Evolutionary conservation across 495 filamentous ascomycete genomes (phyloP), one percentile per base, ranked within the genome.

Genomic region (Penicillium manginii): DNA sequence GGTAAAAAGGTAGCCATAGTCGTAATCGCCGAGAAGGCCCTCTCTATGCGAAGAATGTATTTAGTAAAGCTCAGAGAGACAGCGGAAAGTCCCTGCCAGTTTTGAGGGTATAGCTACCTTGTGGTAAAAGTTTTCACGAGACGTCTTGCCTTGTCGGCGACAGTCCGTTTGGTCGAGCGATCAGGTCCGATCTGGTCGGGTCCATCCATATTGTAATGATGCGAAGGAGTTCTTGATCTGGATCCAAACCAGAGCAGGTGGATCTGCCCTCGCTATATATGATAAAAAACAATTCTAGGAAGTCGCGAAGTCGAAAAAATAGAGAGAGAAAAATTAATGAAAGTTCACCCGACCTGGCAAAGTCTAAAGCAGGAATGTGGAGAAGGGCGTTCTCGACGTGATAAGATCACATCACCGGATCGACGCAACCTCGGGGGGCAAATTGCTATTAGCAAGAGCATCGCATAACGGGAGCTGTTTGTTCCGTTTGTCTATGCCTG

Each of bases 21-120:
- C 91, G 69, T 96, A 97, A 61, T 86, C 79, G 32, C 92, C 92
- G 58, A 97, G 69, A 29, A 96, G 79, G 9, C 92, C 92, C 1
- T 92, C 85, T 53, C 79, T 86, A 19, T 43, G 21, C 11, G 26
- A 49, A 12, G n/a, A n/a, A n/a, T 14, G n/a, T 19, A 78, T 79
- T 60, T 59, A 81, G 53, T 47, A 23, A 45, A 59, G 58, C 14
- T 45, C 23, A 12, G 11, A 10, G 8, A 15, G n/a, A 18, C 9
- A 23, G 29, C 5, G 4, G 7, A 11, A 11, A 10, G 14, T 22
- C 75, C 6, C 26, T 29, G 26, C 26, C 5, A 29, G 26, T 29
- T 29, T 29, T 29, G 26, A 39, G 15, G 35, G 35, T 39, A 39
- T 39, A 39, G 35, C 22, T 77, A 83, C 79, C 68, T 79, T 18